Evolutionary conservation across 2,329 filamentous ascomycete genomes (phyloP), one percentile per base, ranked within the genome.

Genomic region (Furcasterigmium furcatum): DNA sequence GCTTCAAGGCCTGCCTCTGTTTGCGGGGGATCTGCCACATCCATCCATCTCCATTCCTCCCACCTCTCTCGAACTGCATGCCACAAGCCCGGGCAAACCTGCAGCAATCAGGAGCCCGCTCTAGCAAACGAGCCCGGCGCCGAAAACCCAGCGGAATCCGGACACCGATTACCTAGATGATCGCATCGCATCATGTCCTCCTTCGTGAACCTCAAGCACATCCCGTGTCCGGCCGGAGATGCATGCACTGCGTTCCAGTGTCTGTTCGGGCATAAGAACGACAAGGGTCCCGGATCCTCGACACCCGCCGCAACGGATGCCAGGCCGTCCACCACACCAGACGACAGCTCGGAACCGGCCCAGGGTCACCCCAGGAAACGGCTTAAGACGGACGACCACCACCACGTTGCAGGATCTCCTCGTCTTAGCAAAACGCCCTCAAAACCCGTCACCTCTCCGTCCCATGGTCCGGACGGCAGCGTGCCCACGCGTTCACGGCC

Each of bases 211-310:
- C 70, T 77, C 50, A 77, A 75, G 53, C 68, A 67, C 47, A 70
- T 78, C 40, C 71, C 73, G 9, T 78, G 74, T 52, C 74, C 74
- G 6, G 72, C 71, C 18, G 74, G 74, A 42, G 63, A 68, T 39
- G 61, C 49, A 3, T 78, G 74, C 54, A 72, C 67, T 9, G 72
- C 74, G 14, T 75, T 74, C 52, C 64, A 71, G 48, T 78, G 74
- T 53, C 66, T 77, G 32, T 78, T 78, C 52, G 70, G 71, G 22
- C 72, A 77, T 52, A 59, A 60, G 27, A 57, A 55, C 18, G 68
- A 74, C 24, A 58, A 57, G 13, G 42, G 56, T 45, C 41, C 49
- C 13, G 49, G 46, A 34, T 46, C 50, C 34, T 43, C 42, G n/a
- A 18, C 42, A 36, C 46, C 50, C 34, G 44, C 42, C 16, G 20